phyloP scores from a whole-genome alignment of 257 asterid genomes.

The Solanum medicagineum region DNA sequence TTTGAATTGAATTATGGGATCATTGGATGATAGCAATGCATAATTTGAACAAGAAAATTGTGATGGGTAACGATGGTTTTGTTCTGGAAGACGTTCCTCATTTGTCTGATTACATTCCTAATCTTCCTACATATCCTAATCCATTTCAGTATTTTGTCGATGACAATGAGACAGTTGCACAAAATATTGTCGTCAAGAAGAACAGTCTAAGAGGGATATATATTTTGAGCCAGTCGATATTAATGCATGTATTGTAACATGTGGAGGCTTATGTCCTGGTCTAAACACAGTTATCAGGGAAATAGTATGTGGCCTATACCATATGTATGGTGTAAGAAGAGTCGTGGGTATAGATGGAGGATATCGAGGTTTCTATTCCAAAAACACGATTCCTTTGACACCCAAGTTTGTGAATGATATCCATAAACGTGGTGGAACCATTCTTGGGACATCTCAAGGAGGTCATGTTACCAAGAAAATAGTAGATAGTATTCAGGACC shows the following conservation, averaged over 20 bases:
- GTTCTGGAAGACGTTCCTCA: not conserved
- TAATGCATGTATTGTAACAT: too few species aligned
- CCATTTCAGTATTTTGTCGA: not conserved
- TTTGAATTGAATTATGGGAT: not conserved
- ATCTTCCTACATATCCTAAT: not conserved
- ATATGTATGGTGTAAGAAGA: too few species aligned
- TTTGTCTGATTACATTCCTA: too few species aligned
- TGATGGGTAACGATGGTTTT: not conserved
- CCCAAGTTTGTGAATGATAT: not conserved
- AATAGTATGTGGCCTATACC: too few species aligned
- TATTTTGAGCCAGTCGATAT: too few species aligned
- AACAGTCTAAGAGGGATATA: not conserved
- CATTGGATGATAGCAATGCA: not conserved
- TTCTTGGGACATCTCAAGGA: not conserved
- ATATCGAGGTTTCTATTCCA: not conserved
- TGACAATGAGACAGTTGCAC: not conserved
- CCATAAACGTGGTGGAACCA: not conserved
- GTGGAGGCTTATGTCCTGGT: too few species aligned
- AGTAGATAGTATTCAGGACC: not conserved
- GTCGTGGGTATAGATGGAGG: not conserved
- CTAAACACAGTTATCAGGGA: too few species aligned
- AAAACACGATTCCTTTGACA: not conserved
- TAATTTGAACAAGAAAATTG: not conserved
- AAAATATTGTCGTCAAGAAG: not conserved
- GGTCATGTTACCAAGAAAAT: not conserved